phyloP scores from a whole-genome alignment of 116 monocot genomes.

The Dioscorea cayenensis region DNA sequence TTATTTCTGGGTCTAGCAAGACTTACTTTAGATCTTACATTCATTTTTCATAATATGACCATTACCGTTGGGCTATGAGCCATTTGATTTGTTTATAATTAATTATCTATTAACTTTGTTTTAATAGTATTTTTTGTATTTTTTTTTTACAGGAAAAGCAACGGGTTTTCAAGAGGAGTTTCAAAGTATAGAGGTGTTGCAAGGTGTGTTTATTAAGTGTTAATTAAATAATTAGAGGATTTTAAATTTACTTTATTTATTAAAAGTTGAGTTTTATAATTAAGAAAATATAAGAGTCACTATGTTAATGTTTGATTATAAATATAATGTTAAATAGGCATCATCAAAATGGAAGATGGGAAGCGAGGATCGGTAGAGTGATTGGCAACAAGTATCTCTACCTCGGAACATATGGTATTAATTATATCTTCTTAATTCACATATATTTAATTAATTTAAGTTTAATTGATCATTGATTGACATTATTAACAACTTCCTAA shows the following conservation, averaged over 20 bases:
- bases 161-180: constrained; percentile 67
- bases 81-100: no score
- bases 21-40: no score
- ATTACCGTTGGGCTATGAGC: no score
- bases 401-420: constrained; percentile 46
- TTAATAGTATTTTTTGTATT: neutral
- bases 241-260: neutral
- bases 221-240: neutral
- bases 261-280: neutral
- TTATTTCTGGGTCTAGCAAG: no score
- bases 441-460: no score
- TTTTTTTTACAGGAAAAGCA: constrained; percentile 43
- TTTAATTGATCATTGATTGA: no score
- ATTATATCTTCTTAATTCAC: neutral
- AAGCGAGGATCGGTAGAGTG: constrained; percentile 51
- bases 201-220: constrained; percentile 22
- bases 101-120: neutral
- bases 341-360: constrained; percentile 72
- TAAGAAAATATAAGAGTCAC: no score
- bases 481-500: no score
- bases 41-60: no score
- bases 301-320: no score
- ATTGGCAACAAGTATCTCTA: constrained; percentile 71
- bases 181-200: constrained; percentile 70
- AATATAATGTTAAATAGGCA: constrained; percentile 21